Evolutionary conservation across 176 grass and related monocot genomes (phyloP).

Genomic region (Lolium rigidum): DNA sequence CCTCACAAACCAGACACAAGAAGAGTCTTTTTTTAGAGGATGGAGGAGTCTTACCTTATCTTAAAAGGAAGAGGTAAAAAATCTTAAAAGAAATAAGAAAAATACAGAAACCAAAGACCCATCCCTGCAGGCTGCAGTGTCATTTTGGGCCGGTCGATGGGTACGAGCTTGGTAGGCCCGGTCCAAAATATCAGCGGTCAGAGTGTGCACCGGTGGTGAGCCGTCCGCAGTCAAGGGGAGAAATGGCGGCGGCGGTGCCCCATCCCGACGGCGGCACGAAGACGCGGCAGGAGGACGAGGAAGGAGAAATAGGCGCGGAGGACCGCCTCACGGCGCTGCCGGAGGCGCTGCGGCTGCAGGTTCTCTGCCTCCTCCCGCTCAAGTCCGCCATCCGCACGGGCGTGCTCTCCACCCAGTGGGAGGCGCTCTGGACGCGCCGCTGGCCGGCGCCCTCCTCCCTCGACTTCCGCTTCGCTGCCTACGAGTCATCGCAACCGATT

Average conservation of each 20-base stretch:
- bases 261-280: neutral
- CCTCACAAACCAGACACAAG: too few relatives aligned
- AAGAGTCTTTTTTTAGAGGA: too few relatives aligned
- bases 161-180: neutral
- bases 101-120: too few relatives aligned
- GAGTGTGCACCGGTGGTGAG: neutral
- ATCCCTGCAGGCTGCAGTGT: too few relatives aligned
- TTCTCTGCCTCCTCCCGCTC: conserved; percentile 7
- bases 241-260: neutral
- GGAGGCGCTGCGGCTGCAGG: neutral
- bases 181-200: neutral
- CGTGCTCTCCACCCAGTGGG: conserved; percentile 9
- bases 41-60: too few relatives aligned
- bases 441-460: conserved; percentile 40
- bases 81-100: too few relatives aligned
- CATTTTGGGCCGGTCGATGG: neutral
- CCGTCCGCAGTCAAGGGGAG: neutral
- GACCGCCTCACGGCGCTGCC: neutral
- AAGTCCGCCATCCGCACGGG: conserved; percentile 35
- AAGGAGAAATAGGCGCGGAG: neutral
- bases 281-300: neutral
- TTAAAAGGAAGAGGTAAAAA: too few relatives aligned
- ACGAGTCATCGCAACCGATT: neutral
- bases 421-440: conserved; percentile 22
- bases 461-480: neutral